Base-by-base conservation (phyloP, 148 eudicot species). In the Nepenthes gracilis region DNA sequence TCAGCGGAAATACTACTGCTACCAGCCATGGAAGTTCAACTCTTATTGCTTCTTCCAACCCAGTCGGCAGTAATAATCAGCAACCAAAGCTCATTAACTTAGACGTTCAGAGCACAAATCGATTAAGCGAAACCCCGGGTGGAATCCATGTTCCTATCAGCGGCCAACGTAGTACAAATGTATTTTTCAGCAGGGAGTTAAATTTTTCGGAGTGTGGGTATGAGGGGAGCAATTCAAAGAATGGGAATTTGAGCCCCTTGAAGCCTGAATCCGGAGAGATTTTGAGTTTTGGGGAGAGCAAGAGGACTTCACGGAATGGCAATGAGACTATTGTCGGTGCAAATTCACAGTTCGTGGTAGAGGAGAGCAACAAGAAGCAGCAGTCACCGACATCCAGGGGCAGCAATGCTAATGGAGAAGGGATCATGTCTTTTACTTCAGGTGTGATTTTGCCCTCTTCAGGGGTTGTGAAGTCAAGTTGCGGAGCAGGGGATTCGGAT, bases 251-350 rank as follows among this genome's bases (percentile, higher is more conserved):
- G 51, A 35, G 37, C 9, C 60, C 72, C 0, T 64, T 70, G 45
- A 88, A 91, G 74, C 78, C 84, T 2, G 94, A 79, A 56, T 69
- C 89, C 0, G 88, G 94, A 0, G 88, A 86, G 69, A 82, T 93
- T 1, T 36, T 93, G 58, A 81, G 75, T 65, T 88, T 93, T 35
- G 89, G 90, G 2, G 84, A 70, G 64, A 77, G 78, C 8, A 81
- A 69, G 40, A 77, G 72, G 70, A 66, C 33, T 36, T 74, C 67
- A 35, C 67, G 64, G 33, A 66, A 65, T 54, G 14, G 51, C 1
- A 55, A 49, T 49, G 15, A 47, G 60, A 57, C 74, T 32, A 32
- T 35, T 58, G 57, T 69, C 58, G 58, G 75, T 49, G 14, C 73
- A 1, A 69, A 77, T 36, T 76, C 92, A 1, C 77, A 66, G 57